These are phyloP conservation scores for Apophysomyces trapeziformis DNA, from an alignment of 371 early-diverging fungal species.

Conservation along the genomic window DNA sequence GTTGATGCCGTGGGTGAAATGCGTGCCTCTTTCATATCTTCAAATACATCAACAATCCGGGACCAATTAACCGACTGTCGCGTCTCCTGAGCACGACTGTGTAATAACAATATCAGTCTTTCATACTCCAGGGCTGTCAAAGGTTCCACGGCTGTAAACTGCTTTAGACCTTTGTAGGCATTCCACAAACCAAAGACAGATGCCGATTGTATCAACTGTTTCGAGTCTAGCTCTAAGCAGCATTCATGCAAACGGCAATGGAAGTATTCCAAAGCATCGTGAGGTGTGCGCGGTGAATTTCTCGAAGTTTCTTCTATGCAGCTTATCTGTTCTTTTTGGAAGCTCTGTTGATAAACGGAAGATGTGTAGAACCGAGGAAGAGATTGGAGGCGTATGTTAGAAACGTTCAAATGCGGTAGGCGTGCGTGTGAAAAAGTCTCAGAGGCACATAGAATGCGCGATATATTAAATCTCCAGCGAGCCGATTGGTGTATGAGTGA, in stretches of 20 bases:
- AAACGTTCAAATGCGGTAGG: conserved; percentile 1
- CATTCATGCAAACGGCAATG: conserved; percentile 9
- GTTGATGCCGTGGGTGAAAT: conserved; percentile 23
- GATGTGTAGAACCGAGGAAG: background rate
- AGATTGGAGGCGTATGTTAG: background rate
- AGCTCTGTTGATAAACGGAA: background rate
- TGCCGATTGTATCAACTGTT: conserved; percentile 1
- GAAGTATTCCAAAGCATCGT: conserved; percentile 11
- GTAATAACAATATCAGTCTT: conserved; percentile 22
- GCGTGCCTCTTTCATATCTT: conserved; percentile 15
- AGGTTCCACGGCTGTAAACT: conserved; percentile 8
- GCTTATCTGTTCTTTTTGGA: background rate
- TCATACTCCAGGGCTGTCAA: conserved; percentile 37
- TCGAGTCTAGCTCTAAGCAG: background rate
- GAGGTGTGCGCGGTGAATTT: conserved; percentile 9
- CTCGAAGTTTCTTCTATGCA: conserved; percentile 6
- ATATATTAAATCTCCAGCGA: conserved; percentile 7
- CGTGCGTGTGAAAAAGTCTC: conserved; percentile 2
- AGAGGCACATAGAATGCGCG: conserved; percentile 9
- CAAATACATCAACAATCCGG: conserved; percentile 24
- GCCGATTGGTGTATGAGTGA: conserved; percentile 28
- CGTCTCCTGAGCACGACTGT: conserved; percentile 15
- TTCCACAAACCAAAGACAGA: conserved; percentile 16
- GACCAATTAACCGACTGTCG: conserved; percentile 28
- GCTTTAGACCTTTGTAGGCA: conserved; percentile 13